Evolutionary conservation across 164 flowering plant genomes (phyloP), one percentile per base, ranked within the genome.

Genomic region (Kingdonia uniflora): DNA sequence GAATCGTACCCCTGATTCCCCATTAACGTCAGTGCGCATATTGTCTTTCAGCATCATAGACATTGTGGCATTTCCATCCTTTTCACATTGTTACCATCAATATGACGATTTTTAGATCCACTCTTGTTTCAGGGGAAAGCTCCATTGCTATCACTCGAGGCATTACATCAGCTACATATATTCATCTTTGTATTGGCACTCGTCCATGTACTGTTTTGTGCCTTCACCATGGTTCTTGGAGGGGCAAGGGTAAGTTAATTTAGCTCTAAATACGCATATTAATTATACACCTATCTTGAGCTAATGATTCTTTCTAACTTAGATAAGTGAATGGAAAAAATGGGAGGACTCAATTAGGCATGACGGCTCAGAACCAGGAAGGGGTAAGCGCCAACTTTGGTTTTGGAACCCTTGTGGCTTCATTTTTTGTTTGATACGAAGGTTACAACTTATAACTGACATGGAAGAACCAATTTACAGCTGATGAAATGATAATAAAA

Each of bases 101-200:
- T 8, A 29, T 29, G 35, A 8, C 35, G 8, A 29, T 29, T 29
- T 29, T 29, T 29, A 8, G 35, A 29, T 29, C 35, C 35, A 8
- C 35, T 52, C 22, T n/a, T 22, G 6, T 49, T 71, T 54, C 87
- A 92, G 98, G 49, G 67, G 19, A 74, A 80, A 73, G 92, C 71
- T 24, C 90, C 88, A 40, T 29, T 88, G 55, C 46, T 92, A 41
- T 85, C 98, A 4, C 26, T 70, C 14, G 88, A 84, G 69, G 96
- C 85, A 58, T 56, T 88, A 54, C 96, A 92, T 67, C 95, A 92
- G 64, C 80, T 91, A 21, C 98, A 91, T 59, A 85, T 87, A 63
- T 91, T 91, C 47, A 87, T 91, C 65, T 91, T 91, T 51, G 86
- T 91, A 38, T 68, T 91, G 49, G 98, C 98, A 8, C 64, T 84